Evolutionary conservation across 495 filamentous ascomycete species (phyloP), one percentile per base, ranked within the genome.

Genomic region (Rusavskia elegans): DNA sequence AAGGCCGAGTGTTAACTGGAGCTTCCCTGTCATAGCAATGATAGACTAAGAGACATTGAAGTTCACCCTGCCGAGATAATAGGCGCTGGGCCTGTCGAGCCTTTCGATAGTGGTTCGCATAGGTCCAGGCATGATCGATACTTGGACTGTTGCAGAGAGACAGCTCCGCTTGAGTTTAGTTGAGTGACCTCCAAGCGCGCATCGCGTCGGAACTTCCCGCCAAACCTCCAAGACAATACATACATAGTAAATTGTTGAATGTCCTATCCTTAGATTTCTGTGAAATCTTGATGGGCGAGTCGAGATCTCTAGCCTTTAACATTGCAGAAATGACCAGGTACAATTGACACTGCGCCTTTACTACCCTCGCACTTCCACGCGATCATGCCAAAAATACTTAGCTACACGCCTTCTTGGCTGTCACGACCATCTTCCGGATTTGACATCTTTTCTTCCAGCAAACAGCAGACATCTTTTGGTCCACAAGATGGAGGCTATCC

Each of bases 81-180:
- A 95, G 54, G 88, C 84, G 64, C 88, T 94, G 2, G 89, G 87
- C 64, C 80, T 82, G 65, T 95, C 89, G 46, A 95, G 77, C 52
- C 89, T 71, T 45, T 95, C 89, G 35, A 95, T 84, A 1, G 88
- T 95, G 55, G 76, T 78, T 55, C 73, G 66, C 45, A 68, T 57
- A 4, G 55, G 53, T 50, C 59, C 58, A 56, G 55, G 54, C 51
- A 65, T 56, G 4, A 35, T 35, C n/a, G 37, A 38, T 14, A 13
- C 8, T 3, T 35, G 2, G 5, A 13, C 7, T 5, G 7, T 27
- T 35, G 9, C 32, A 11, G 10, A 11, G 13, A 13, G 1, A 30
- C 8, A 30, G 29, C 4, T 30, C 3, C 29, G 3, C 29, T 8
- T 3, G 29, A 30, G 29, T 8, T 30, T 8, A 3, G 40, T 51